Percentiles rank a stretch among this genome's conserved stretches.
Conservation (phyloP, 257 asterid species). For the Thymus mandschuricus region DNA sequence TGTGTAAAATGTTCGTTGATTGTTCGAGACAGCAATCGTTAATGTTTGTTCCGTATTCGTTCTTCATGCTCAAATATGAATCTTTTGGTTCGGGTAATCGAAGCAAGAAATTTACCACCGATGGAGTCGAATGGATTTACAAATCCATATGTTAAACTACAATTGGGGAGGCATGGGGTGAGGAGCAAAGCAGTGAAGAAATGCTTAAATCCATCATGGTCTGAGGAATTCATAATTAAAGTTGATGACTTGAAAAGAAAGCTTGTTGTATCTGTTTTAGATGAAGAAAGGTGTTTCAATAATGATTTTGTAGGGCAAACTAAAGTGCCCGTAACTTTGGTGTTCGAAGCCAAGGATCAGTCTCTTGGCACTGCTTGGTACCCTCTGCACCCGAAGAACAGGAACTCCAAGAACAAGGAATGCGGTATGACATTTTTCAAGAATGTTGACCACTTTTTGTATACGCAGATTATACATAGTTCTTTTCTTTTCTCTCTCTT, state of each 20-base stretch:
- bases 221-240: slow-evolving; percentile 79
- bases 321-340: slow-evolving; percentile 59
- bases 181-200: slow-evolving; percentile 84
- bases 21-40: too few relatives aligned
- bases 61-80: slow-evolving; percentile 51
- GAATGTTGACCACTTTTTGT: too few relatives aligned
- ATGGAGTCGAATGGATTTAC: slow-evolving; percentile 86
- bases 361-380: slow-evolving; percentile 92
- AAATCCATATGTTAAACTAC: slow-evolving; percentile 89
- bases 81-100: slow-evolving; percentile 89
- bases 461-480: neutral
- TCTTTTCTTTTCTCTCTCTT: too few relatives aligned
- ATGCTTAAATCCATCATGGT: slow-evolving; percentile 90
- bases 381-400: slow-evolving; percentile 71
- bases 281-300: slow-evolving; percentile 85
- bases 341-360: slow-evolving; percentile 76
- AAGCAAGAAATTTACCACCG: slow-evolving; percentile 76
- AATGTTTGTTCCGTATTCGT: neutral
- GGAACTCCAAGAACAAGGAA: slow-evolving; percentile 73
- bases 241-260: slow-evolving; percentile 90
- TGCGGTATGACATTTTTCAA: too few relatives aligned
- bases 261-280: slow-evolving; percentile 75
- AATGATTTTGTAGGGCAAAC: slow-evolving; percentile 90
- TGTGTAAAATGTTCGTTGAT: too few relatives aligned
- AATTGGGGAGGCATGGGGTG: slow-evolving; percentile 76